A percentile compares a stretch with the other conserved stretches of the same genome.
Conservation (phyloP, 2,329 filamentous ascomycete species). For the Taxawa tesnikishii region DNA sequence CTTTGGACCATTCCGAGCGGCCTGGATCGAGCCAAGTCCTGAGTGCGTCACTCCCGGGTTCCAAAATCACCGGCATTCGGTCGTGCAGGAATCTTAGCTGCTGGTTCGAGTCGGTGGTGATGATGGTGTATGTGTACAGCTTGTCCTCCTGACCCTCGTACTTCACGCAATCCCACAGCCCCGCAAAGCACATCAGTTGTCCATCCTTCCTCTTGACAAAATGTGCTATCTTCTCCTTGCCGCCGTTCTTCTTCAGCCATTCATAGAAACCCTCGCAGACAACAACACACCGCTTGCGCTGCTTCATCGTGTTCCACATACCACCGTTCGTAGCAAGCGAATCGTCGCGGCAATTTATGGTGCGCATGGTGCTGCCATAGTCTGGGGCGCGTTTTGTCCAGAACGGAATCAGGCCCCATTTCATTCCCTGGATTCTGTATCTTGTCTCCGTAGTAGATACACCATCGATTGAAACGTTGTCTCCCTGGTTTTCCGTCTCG, state of each 20-base stretch:
- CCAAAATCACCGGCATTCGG: conserved; percentile 87
- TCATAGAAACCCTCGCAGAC: conserved; percentile 91
- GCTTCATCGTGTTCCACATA: conserved; percentile 90
- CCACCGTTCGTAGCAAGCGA: conserved; percentile 63
- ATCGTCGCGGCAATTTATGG: conserved; percentile 92
- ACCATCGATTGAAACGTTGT: conserved; percentile 11
- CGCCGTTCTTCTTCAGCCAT: conserved; percentile 71
- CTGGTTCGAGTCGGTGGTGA: conserved; percentile 77
- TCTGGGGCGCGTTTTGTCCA: conserved; percentile 82
- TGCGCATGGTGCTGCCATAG: conserved; percentile 67
- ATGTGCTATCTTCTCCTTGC: conserved; percentile 74
- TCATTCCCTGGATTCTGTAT: conserved; percentile 86
- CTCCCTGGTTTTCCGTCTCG: conserved; percentile 13
- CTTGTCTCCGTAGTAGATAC: conserved; percentile 28
- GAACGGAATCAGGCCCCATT: conserved; percentile 88
- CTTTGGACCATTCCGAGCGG: conserved; percentile 59
- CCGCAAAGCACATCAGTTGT: conserved; percentile 76
- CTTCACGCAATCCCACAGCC: conserved; percentile 78
- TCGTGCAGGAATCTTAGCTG: conserved; percentile 82
- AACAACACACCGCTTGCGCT: conserved; percentile 75
- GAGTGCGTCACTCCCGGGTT: conserved; percentile 60
- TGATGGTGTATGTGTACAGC: conserved; percentile 81
- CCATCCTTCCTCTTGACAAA: conserved; percentile 74
- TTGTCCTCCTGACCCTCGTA: conserved; percentile 62
- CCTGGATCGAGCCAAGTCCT: conserved; percentile 67